These are phyloP conservation scores for Coniophora puteana DNA, from an alignment of 1,284 basidiomycete genomes.

Conservation along the genomic window DNA sequence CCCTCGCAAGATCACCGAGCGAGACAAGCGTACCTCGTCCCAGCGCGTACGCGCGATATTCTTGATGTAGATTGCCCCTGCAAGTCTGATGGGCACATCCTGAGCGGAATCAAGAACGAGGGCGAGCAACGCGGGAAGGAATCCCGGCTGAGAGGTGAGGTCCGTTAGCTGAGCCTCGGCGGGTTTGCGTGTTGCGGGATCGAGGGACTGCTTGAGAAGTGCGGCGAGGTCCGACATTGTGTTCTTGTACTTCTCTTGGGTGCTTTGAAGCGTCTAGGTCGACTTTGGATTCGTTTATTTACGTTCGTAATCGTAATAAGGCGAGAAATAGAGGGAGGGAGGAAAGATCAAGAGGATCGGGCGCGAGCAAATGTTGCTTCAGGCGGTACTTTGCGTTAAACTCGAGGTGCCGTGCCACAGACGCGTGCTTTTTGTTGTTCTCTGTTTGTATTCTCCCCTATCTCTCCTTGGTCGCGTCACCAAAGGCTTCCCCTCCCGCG, in stretches of 20 bases:
- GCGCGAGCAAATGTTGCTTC: too few species aligned
- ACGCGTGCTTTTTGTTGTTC: too few species aligned
- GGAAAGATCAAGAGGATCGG: too few species aligned
- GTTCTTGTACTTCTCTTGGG: neutral
- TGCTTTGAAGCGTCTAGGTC: too few species aligned
- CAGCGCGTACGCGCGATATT: constrained; percentile 83
- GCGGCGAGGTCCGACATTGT: constrained; percentile 62
- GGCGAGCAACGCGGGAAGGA: constrained; percentile 67
- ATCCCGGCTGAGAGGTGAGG: constrained; percentile 73
- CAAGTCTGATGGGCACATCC: constrained; percentile 71
- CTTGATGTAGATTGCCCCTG: constrained; percentile 86
- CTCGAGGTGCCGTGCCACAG: too few species aligned
- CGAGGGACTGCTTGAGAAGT: constrained; percentile 71
- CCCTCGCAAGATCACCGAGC: constrained; percentile 1
- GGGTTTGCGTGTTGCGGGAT: constrained; percentile 69
- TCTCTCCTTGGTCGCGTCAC: too few species aligned
- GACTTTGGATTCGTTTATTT: too few species aligned
- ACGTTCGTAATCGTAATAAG: too few species aligned
- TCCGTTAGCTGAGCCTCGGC: constrained; percentile 75
- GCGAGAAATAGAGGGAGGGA: too few species aligned
- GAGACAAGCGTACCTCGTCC: constrained; percentile 67
- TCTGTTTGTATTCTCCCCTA: too few species aligned
- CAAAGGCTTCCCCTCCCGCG: too few species aligned
- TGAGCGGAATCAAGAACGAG: constrained; percentile 70
- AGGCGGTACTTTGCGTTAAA: too few species aligned